Conservation (phyloP, 495 filamentous ascomycete species). For the Aspergillus baeticus region DNA sequence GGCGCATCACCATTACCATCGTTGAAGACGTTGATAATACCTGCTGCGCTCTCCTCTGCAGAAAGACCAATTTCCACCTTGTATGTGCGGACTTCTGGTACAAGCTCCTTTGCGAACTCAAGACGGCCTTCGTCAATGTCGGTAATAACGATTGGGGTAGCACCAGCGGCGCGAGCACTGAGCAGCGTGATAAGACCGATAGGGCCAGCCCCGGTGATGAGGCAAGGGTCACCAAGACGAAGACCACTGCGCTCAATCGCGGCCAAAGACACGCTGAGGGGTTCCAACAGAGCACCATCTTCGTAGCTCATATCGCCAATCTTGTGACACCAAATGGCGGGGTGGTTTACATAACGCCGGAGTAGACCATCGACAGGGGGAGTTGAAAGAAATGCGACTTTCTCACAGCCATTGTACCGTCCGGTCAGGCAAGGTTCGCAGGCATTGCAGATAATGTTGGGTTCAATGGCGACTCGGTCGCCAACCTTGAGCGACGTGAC, state of each 20-base stretch:
- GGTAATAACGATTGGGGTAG: conserved; percentile 83
- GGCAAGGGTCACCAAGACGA: conserved; percentile 74
- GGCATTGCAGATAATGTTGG: conserved; percentile 82
- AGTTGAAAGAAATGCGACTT: conserved; percentile 80
- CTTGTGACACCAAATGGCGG: conserved; percentile 90
- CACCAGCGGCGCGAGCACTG: conserved; percentile 78
- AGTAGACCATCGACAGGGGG: conserved; percentile 87
- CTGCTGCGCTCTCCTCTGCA: conserved; percentile 67
- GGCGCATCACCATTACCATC: conserved; percentile 48
- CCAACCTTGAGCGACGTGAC: conserved; percentile 74
- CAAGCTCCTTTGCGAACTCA: conserved; percentile 76
- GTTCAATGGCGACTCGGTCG: conserved; percentile 88
- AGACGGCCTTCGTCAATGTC: conserved; percentile 87
- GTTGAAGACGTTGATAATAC: conserved; percentile 56
- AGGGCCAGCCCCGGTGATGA: conserved; percentile 87
- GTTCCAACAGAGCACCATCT: conserved; percentile 83
- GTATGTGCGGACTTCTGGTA: conserved; percentile 70
- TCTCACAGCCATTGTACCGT: conserved; percentile 89
- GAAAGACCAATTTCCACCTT: conserved; percentile 66
- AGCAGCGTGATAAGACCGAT: conserved; percentile 86
- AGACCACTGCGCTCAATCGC: conserved; percentile 77
- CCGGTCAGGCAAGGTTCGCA: conserved; percentile 90
- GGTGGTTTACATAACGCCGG: conserved; percentile 89
- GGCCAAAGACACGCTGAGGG: conserved; percentile 80
- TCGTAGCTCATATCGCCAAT: conserved; percentile 87